phyloP scores from a whole-genome alignment of 345 rosid species.

The Trapa bicornis region DNA sequence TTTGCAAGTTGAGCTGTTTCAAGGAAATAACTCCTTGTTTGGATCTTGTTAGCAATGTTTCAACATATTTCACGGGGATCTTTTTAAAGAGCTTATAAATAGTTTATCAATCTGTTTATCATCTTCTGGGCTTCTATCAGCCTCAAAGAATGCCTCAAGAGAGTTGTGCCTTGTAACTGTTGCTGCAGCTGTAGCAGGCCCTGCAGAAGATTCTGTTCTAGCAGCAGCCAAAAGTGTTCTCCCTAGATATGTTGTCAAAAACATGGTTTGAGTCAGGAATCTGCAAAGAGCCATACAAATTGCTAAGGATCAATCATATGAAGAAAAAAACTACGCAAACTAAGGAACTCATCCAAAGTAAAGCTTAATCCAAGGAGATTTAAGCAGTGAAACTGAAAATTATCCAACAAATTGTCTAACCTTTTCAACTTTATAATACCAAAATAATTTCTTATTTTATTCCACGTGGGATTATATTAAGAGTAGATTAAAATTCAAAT shows the following conservation, averaged over 20 bases:
- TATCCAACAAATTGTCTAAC: neutral
- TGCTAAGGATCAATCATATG: neutral
- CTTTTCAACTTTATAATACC: too few relatives aligned
- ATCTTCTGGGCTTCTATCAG: conserved; percentile 53
- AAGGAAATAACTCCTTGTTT: neutral
- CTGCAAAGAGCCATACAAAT: neutral
- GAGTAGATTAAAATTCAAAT: too few relatives aligned
- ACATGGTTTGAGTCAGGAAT: conserved; percentile 22
- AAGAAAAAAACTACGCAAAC: neutral
- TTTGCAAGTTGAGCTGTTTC: neutral
- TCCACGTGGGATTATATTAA: too few relatives aligned
- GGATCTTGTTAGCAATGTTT: neutral
- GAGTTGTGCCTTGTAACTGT: conserved; percentile 36
- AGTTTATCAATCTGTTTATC: conserved; percentile 40
- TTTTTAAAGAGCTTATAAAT: neutral
- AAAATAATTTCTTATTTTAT: too few relatives aligned
- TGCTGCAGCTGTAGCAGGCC: conserved; percentile 42
- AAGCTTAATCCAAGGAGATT: neutral
- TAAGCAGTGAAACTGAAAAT: neutral
- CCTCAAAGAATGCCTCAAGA: conserved; percentile 76
- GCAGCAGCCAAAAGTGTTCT: conserved; percentile 53
- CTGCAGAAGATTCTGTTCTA: conserved; percentile 44
- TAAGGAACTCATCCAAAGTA: neutral
- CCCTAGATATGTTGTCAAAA: conserved; percentile 50
- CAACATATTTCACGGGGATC: neutral